Percentiles rank a stretch among this genome's conserved stretches.
phyloP scores from a whole-genome alignment of 2,329 filamentous ascomycete genomes.

The Blastomyces parvus region DNA sequence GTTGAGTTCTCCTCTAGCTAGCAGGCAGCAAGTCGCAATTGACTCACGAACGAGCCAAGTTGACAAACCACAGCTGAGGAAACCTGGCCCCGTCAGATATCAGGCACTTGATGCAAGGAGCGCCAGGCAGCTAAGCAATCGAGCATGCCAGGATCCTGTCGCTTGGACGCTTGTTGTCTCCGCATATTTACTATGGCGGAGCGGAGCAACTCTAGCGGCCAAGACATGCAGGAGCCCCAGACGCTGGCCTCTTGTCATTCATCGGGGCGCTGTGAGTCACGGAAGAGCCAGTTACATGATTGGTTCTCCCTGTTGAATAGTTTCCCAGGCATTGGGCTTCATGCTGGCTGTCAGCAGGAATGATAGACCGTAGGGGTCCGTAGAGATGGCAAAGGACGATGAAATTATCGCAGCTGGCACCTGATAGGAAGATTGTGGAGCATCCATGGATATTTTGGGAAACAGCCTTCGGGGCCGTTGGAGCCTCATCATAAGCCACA shows the following conservation, averaged over 20 bases:
- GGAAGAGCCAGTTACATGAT: background rate
- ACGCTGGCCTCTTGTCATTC: too few species aligned
- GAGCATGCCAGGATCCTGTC: background rate
- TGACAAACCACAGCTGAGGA: background rate
- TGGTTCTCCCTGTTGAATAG: background rate
- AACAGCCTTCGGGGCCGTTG: too few species aligned
- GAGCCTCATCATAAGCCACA: too few species aligned
- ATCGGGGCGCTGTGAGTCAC: background rate
- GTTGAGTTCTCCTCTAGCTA: background rate
- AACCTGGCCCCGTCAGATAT: background rate
- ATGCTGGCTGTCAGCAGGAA: background rate
- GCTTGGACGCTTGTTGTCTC: background rate
- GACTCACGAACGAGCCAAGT: background rate
- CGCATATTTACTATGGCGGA: background rate
- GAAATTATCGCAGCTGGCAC: too few species aligned
- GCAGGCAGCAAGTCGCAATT: slow-evolving; percentile 4
- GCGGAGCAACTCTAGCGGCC: background rate
- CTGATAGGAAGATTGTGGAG: too few species aligned
- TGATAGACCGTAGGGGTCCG: background rate
- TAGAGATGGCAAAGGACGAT: background rate
- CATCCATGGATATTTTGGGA: too few species aligned
- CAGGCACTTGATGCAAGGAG: background rate
- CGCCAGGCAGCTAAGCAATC: background rate
- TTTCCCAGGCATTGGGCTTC: background rate
- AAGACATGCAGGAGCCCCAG: background rate